phyloP scores from a whole-genome alignment of 1,139 yeast species.

The Geotrichum klebahnii region DNA sequence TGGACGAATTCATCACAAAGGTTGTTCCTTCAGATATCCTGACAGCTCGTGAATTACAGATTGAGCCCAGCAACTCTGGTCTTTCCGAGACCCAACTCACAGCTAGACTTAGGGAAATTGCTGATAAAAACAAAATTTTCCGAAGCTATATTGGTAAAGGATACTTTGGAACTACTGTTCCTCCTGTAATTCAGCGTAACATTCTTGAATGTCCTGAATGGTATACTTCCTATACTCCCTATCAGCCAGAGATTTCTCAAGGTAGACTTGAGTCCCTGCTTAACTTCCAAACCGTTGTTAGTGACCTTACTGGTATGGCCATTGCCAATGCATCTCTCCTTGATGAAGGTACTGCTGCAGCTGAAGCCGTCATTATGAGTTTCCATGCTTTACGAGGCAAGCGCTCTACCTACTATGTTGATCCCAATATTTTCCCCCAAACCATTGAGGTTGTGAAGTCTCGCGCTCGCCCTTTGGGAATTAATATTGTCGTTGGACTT shows the following conservation, averaged over 20 bases:
- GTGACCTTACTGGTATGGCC: slow-evolving; percentile 87
- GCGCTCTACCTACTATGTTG: slow-evolving; percentile 65
- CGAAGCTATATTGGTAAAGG: slow-evolving; percentile 89
- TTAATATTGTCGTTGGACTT: slow-evolving; percentile 62
- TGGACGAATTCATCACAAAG: slow-evolving; percentile 63
- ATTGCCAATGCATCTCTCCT: slow-evolving; percentile 90
- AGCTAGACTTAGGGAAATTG: slow-evolving; percentile 60
- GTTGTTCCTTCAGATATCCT: slow-evolving; percentile 79
- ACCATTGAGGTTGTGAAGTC: slow-evolving; percentile 73
- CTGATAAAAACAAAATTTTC: slow-evolving; percentile 65
- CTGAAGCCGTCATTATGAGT: slow-evolving; percentile 90
- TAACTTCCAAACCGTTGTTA: slow-evolving; percentile 83
- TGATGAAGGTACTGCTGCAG: slow-evolving; percentile 98
- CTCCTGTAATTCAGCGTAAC: slow-evolving; percentile 91
- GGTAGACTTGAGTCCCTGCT: slow-evolving; percentile 87
- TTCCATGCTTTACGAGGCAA: slow-evolving; percentile 66
- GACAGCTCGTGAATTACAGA: slow-evolving; percentile 58
- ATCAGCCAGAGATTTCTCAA: slow-evolving; percentile 96
- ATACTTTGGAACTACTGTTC: slow-evolving; percentile 82
- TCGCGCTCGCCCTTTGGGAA: slow-evolving; percentile 71
- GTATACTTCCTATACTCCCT: slow-evolving; percentile 98
- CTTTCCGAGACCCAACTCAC: slow-evolving; percentile 78
- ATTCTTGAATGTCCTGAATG: slow-evolving; percentile 91
- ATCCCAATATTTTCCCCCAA: slow-evolving; percentile 75
- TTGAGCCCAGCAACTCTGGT: slow-evolving; percentile 63